phyloP scores from a whole-genome alignment of 768 basidiomycete genomes.

The Sporobolomyces phaffii region DNA sequence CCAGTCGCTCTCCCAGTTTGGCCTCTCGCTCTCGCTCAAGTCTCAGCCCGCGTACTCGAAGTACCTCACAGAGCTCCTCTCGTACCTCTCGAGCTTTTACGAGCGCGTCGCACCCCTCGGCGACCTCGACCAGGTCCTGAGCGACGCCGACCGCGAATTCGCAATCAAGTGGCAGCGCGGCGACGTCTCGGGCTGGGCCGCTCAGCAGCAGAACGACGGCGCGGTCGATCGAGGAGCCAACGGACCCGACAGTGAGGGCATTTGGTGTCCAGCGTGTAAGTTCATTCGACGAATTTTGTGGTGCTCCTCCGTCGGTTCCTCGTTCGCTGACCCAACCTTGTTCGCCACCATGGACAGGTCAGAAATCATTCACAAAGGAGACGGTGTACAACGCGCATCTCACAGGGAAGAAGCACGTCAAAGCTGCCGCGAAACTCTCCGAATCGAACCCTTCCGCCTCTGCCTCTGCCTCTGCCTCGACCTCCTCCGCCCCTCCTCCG shows the following conservation, averaged over 20 bases:
- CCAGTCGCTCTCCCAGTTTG: constrained; percentile 52
- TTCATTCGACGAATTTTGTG: too few species aligned
- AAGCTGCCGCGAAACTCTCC: constrained; percentile 58
- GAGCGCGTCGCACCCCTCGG: constrained; percentile 77
- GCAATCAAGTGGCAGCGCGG: constrained; percentile 70
- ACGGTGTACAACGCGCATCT: constrained; percentile 96
- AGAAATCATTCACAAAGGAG: constrained; percentile 91
- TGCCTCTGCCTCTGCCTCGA: background rate
- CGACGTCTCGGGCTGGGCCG: constrained; percentile 70
- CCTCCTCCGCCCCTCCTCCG: constrained; percentile 25
- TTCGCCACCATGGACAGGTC: constrained; percentile 57
- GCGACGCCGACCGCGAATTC: constrained; percentile 64
- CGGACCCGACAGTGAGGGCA: constrained; percentile 58
- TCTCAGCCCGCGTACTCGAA: constrained; percentile 76
- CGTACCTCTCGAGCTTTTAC: constrained; percentile 78
- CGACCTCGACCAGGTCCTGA: constrained; percentile 65
- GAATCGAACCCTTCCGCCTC: background rate
- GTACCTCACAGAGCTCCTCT: constrained; percentile 74
- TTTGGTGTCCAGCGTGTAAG: constrained; percentile 61
- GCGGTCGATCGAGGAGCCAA: constrained; percentile 15
- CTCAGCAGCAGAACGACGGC: constrained; percentile 48
- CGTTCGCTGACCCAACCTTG: background rate
- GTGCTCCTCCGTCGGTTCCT: background rate
- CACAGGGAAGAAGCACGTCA: constrained; percentile 90
- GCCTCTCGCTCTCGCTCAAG: constrained; percentile 45